These are phyloP conservation scores for Cucurbita maxima DNA, from an alignment of 306 rosid genomes.

Conservation along the genomic window DNA sequence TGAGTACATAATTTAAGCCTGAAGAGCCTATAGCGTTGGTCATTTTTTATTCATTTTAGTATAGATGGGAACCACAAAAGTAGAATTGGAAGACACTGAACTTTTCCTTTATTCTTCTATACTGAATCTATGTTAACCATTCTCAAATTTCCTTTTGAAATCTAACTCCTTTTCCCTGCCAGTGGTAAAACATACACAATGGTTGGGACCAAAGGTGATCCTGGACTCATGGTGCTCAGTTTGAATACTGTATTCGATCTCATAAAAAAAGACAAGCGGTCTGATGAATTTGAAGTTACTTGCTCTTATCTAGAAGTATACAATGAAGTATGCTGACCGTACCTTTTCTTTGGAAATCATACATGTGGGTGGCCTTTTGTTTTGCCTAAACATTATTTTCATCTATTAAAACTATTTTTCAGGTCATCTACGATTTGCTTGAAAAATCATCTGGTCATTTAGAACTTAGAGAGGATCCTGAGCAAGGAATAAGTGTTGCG, in stretches of 20 bases:
- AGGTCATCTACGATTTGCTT: constrained; percentile 56
- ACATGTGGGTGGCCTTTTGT: not conserved
- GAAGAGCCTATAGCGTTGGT: not conserved
- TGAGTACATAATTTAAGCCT: not conserved
- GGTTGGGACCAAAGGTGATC: constrained; percentile 52
- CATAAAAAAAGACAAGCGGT: constrained; percentile 27
- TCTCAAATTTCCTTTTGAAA: not conserved
- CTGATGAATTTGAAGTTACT: constrained; percentile 42
- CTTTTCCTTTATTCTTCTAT: not conserved
- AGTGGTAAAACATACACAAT: constrained; percentile 57
- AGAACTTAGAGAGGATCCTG: constrained; percentile 59
- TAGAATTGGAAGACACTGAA: not conserved
- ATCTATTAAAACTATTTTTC: constrained; percentile 6
- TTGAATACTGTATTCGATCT: constrained; percentile 40
- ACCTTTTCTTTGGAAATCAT: not conserved
- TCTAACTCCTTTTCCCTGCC: not conserved
- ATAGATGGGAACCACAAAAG: not conserved
- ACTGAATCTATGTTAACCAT: not conserved
- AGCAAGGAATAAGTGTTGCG: constrained; percentile 42
- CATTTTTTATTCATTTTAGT: not conserved
- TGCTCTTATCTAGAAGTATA: constrained; percentile 62
- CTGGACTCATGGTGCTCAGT: constrained; percentile 63
- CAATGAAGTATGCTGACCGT: constrained; percentile 27
- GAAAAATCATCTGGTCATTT: constrained; percentile 51
- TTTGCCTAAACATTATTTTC: not conserved